Conservation (phyloP, 2,329 filamentous ascomycete genomes). For the Fusarium haematococcum region DNA sequence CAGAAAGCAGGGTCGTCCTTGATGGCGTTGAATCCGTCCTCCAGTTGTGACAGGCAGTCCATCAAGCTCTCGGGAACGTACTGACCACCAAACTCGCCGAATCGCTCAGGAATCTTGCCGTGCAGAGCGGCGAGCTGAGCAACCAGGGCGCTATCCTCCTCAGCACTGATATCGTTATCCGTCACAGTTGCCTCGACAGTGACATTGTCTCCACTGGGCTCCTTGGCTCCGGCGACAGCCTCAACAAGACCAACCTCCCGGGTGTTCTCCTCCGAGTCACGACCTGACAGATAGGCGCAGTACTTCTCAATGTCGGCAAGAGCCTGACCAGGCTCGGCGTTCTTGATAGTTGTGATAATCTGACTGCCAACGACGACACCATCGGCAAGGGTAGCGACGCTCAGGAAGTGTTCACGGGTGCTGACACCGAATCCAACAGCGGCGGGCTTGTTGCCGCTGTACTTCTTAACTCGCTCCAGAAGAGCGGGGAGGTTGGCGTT, state of each 20-base stretch:
- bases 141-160: constrained; percentile 71
- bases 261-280: constrained; percentile 58
- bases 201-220: constrained; percentile 51
- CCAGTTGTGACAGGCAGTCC: constrained; percentile 93
- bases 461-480: constrained; percentile 87
- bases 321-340: constrained; percentile 46
- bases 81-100: constrained; percentile 96
- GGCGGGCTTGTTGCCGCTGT: constrained; percentile 89
- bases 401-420: constrained; percentile 92
- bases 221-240: constrained; percentile 68
- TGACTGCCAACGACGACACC: constrained; percentile 97
- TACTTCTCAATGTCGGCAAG: constrained; percentile 86
- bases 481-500: constrained; percentile 86
- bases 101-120: constrained; percentile 82
- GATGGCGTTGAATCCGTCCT: constrained; percentile 89
- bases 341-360: constrained; percentile 82
- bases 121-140: constrained; percentile 89
- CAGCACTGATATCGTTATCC: constrained; percentile 72
- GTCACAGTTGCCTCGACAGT: constrained; percentile 72
- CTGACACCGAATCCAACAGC: constrained; percentile 97
- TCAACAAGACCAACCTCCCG: constrained; percentile 79
- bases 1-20: constrained; percentile 92
- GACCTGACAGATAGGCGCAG: constrained; percentile 75
- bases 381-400: constrained; percentile 85
- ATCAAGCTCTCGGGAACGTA: constrained; percentile 98